phyloP scores from a whole-genome alignment of 495 filamentous ascomycete species.

The Aspergillus cristatus region DNA sequence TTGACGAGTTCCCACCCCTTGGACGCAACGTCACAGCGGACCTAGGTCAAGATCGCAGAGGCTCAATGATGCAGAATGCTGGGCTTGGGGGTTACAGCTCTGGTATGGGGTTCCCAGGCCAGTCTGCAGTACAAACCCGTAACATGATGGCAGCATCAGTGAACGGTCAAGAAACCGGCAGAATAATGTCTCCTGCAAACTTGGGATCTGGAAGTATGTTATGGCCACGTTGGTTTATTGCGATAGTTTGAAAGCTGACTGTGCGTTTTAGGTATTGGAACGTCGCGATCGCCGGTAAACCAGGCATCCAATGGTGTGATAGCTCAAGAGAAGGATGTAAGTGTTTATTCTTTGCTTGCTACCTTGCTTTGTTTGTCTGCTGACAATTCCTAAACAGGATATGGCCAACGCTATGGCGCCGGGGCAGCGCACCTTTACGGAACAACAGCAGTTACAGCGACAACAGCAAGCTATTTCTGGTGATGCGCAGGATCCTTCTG shows the following conservation, averaged over 20 bases:
- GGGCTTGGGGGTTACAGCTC: conserved; percentile 50
- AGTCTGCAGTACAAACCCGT: conserved; percentile 19
- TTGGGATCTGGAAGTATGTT: conserved; percentile 12
- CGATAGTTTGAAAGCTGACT: conserved; percentile 8
- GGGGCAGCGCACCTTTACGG: conserved; percentile 24
- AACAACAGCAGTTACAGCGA: conserved; percentile 28
- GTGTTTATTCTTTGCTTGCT: neutral
- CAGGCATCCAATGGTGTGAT: conserved; percentile 32
- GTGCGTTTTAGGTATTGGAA: conserved; percentile 22
- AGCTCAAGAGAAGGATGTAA: conserved; percentile 38
- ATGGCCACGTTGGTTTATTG: neutral
- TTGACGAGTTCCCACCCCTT: conserved; percentile 80
- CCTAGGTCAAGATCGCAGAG: conserved; percentile 56
- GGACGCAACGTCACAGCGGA: conserved; percentile 64
- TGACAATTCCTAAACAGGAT: conserved; percentile 12
- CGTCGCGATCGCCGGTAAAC: conserved; percentile 33
- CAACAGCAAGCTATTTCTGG: conserved; percentile 30
- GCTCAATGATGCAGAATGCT: conserved; percentile 54
- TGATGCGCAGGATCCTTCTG: conserved; percentile 28
- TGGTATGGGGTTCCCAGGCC: conserved; percentile 34
- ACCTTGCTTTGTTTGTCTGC: conserved; percentile 1
- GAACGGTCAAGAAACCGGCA: conserved; percentile 20
- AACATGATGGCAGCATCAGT: conserved; percentile 18
- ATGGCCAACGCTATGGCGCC: conserved; percentile 26
- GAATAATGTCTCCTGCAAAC: conserved; percentile 24